Conservation (phyloP, 108 stramenopile species). For the Discostella pseudostelligera region DNA sequence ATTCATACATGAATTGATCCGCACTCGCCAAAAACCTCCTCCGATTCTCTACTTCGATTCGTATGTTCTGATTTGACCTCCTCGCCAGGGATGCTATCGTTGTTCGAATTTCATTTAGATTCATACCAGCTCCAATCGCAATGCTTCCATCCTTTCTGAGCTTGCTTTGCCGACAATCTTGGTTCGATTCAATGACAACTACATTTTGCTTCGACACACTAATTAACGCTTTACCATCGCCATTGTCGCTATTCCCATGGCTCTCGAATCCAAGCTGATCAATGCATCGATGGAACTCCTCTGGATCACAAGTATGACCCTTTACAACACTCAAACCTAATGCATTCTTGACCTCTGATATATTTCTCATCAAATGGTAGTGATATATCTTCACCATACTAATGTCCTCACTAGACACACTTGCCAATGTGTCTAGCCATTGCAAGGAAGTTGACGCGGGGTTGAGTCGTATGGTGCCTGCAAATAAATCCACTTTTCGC, state of each 20-base stretch:
- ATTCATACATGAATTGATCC: constrained; percentile 51
- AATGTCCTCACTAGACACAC: constrained; percentile 51
- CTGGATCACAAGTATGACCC: constrained; percentile 61
- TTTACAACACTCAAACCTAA: constrained; percentile 52
- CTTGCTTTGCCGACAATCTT: constrained; percentile 52
- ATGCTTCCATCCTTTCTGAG: constrained; percentile 67
- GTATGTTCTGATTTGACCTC: constrained; percentile 29
- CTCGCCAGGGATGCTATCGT: constrained; percentile 26
- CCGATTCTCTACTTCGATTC: constrained; percentile 18
- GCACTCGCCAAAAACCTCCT: constrained; percentile 27
- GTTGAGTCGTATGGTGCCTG: constrained; percentile 60
- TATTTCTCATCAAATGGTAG: constrained; percentile 30
- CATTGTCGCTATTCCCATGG: background rate
- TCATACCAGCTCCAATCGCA: constrained; percentile 52
- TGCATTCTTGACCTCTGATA: constrained; percentile 42
- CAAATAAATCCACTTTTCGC: constrained; percentile 56
- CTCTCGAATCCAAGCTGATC: constrained; percentile 28
- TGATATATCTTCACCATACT: constrained; percentile 45
- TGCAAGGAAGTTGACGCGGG: constrained; percentile 69
- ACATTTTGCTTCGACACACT: constrained; percentile 17
- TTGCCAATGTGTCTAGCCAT: constrained; percentile 55
- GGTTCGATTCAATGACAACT: constrained; percentile 61
- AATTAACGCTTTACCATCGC: background rate
- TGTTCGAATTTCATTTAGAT: constrained; percentile 16
- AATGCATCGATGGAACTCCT: constrained; percentile 64